Percentiles rank a stretch among this genome's conserved stretches.
Conservation (phyloP, 2,329 filamentous ascomycete species). For the Aureobasidium lini region DNA sequence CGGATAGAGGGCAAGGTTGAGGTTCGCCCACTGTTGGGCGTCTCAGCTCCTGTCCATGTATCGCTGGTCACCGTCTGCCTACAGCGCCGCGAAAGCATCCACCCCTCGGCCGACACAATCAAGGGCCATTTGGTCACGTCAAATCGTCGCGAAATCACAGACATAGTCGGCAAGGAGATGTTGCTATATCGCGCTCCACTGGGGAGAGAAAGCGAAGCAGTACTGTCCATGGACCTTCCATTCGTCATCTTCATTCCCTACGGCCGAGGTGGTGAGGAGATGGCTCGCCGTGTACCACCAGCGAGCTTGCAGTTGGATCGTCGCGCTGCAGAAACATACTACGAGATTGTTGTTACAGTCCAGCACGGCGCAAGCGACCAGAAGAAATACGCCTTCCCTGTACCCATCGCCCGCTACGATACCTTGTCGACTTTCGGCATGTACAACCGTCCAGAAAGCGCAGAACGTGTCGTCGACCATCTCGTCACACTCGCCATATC, state of each 20-base stretch:
- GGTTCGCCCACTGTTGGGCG: constrained; percentile 77
- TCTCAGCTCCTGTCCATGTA: constrained; percentile 80
- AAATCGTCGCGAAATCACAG: constrained; percentile 80
- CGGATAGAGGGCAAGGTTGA: constrained; percentile 97
- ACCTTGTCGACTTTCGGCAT: constrained; percentile 97
- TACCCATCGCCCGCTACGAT: constrained; percentile 88
- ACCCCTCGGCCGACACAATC: constrained; percentile 89
- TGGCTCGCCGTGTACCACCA: constrained; percentile 81
- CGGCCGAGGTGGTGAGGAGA: constrained; percentile 82
- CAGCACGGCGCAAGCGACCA: constrained; percentile 83
- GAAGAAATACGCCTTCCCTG: constrained; percentile 84
- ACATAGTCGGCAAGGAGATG: constrained; percentile 93
- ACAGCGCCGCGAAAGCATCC: constrained; percentile 89
- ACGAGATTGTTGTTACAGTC: constrained; percentile 92
- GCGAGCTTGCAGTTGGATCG: constrained; percentile 85
- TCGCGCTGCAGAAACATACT: constrained; percentile 92
- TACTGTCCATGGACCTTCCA: constrained; percentile 92
- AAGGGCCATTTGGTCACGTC: constrained; percentile 80
- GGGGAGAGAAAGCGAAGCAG: constrained; percentile 77
- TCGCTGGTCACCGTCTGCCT: constrained; percentile 92
- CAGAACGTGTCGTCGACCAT: constrained; percentile 79
- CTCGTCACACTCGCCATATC: constrained; percentile 87
- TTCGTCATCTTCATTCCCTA: constrained; percentile 98
- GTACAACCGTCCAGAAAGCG: constrained; percentile 94
- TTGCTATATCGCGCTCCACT: constrained; percentile 79